Percentiles rank a stretch among this genome's conserved stretches.
phyloP scores from a whole-genome alignment of 768 basidiomycete species.

The Zangia roseola region DNA sequence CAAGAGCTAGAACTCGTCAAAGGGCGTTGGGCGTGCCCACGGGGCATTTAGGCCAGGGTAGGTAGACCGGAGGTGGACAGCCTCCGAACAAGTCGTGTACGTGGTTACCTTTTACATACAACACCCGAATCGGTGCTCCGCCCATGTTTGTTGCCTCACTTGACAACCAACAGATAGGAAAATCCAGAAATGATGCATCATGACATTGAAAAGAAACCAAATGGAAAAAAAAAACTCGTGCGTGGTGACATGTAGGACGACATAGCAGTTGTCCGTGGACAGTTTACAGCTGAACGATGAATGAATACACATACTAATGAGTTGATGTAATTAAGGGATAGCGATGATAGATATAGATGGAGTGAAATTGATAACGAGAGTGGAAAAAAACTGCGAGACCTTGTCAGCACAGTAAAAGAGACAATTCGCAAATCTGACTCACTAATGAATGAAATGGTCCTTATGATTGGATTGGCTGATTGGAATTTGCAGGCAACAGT shows the following conservation, averaged over 20 bases:
- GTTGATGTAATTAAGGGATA: slow-evolving; percentile 22
- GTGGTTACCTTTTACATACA: slow-evolving; percentile 2
- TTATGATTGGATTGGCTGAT: slow-evolving; percentile 31
- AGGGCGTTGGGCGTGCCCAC: slow-evolving; percentile 17
- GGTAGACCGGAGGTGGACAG: slow-evolving; percentile 14
- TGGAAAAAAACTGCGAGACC: slow-evolving; percentile 7
- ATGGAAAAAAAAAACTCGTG: slow-evolving; percentile 13
- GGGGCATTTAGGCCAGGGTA: slow-evolving; percentile 28
- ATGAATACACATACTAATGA: slow-evolving; percentile 31
- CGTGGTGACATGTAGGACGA: slow-evolving; percentile 25
- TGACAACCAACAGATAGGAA: neutral
- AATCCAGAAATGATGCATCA: slow-evolving; percentile 14
- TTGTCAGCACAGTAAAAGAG: slow-evolving; percentile 10
- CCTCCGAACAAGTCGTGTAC: slow-evolving; percentile 14
- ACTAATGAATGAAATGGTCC: slow-evolving; percentile 21
- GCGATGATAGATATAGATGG: slow-evolving; percentile 28
- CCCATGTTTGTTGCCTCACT: neutral
- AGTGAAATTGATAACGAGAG: slow-evolving; percentile 24
- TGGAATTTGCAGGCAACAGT: slow-evolving; percentile 51
- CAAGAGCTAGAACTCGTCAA: slow-evolving; percentile 17
- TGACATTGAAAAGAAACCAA: slow-evolving; percentile 16
- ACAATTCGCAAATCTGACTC: slow-evolving; percentile 12
- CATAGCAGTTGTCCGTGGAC: slow-evolving; percentile 23
- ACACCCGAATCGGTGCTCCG: slow-evolving; percentile 5
- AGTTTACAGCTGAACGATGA: slow-evolving; percentile 27